Conservation (phyloP, 371 early-diverging fungal genomes). For the Rhizopus arrhizus region DNA sequence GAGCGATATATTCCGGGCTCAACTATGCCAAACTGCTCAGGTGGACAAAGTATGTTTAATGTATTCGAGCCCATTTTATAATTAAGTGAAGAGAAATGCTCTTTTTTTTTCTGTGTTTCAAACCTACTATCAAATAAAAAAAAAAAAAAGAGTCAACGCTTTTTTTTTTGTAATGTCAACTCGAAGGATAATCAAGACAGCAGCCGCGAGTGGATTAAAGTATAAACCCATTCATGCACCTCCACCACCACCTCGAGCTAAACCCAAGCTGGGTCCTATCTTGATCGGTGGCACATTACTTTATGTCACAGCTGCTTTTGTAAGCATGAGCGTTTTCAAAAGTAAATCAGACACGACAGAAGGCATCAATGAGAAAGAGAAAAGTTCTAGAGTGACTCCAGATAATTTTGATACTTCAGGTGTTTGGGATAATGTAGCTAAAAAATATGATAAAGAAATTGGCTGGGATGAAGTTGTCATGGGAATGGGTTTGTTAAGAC, state of each 20-base stretch:
- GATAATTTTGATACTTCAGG: slow-evolving; percentile 44
- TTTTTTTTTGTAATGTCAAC: slow-evolving; percentile 21
- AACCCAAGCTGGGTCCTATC: slow-evolving; percentile 39
- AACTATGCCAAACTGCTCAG: slow-evolving; percentile 91
- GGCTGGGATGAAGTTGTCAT: slow-evolving; percentile 70
- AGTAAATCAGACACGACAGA: slow-evolving; percentile 41
- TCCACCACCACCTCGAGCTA: slow-evolving; percentile 22
- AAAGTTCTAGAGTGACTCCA: slow-evolving; percentile 30
- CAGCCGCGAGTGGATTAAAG: slow-evolving; percentile 18
- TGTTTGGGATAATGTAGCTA: slow-evolving; percentile 56
- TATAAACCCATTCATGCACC: slow-evolving; percentile 28
- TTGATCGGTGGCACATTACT: slow-evolving; percentile 50
- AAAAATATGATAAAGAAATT: slow-evolving; percentile 64
- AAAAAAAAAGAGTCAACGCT: not conserved
- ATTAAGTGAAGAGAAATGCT: slow-evolving; percentile 1
- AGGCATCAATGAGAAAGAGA: slow-evolving; percentile 8
- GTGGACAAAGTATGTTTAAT: slow-evolving; percentile 60
- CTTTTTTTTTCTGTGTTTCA: too few species aligned
- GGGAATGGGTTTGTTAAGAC: slow-evolving; percentile 61
- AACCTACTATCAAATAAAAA: not conserved
- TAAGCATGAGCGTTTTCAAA: slow-evolving; percentile 52
- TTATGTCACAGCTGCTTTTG: slow-evolving; percentile 50
- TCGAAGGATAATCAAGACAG: slow-evolving; percentile 16
- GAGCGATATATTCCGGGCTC: slow-evolving; percentile 88
- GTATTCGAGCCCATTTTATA: slow-evolving; percentile 15